phyloP scores from a whole-genome alignment of 2,329 filamentous ascomycete species.

The Fusarium kyushuense region DNA sequence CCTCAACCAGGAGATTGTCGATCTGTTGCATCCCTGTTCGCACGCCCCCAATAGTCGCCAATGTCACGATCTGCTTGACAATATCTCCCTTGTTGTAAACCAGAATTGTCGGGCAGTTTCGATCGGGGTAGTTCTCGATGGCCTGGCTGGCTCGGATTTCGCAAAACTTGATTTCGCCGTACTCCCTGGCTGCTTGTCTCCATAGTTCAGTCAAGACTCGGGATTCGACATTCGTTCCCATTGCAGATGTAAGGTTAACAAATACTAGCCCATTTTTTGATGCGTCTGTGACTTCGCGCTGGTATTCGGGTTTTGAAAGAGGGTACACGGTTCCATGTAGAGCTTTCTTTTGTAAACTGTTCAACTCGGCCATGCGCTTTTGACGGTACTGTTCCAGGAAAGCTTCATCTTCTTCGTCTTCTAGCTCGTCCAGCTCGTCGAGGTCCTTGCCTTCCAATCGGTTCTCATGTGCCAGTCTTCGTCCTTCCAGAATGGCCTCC shows the following conservation, averaged over 20 bases:
- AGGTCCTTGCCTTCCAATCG: conserved; percentile 93
- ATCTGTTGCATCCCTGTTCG: conserved; percentile 79
- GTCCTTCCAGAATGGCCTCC: conserved; percentile 88
- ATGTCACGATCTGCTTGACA: conserved; percentile 88
- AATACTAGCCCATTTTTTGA: conserved; percentile 77
- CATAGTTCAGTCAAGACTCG: conserved; percentile 86
- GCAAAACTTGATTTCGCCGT: conserved; percentile 96
- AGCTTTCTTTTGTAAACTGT: conserved; percentile 78
- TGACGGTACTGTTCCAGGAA: conserved; percentile 90
- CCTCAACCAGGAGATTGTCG: conserved; percentile 82
- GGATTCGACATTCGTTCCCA: conserved; percentile 86
- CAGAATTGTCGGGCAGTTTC: conserved; percentile 93
- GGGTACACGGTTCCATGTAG: conserved; percentile 93
- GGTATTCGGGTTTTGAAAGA: conserved; percentile 93
- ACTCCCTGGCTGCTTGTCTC: conserved; percentile 84
- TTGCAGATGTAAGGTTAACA: conserved; percentile 83
- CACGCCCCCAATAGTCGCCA: conserved; percentile 81
- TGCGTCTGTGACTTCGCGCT: conserved; percentile 89
- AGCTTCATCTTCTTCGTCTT: conserved; percentile 94
- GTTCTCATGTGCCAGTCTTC: conserved; percentile 88
- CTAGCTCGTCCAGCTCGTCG: conserved; percentile 91
- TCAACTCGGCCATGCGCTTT: conserved; percentile 87
- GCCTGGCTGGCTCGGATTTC: conserved; percentile 93
- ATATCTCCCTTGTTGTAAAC: conserved; percentile 95
- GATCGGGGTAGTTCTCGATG: conserved; percentile 95